These are phyloP conservation scores for Boletus subcaerulescens DNA, from an alignment of 768 basidiomycete species.

Conservation along the genomic window DNA sequence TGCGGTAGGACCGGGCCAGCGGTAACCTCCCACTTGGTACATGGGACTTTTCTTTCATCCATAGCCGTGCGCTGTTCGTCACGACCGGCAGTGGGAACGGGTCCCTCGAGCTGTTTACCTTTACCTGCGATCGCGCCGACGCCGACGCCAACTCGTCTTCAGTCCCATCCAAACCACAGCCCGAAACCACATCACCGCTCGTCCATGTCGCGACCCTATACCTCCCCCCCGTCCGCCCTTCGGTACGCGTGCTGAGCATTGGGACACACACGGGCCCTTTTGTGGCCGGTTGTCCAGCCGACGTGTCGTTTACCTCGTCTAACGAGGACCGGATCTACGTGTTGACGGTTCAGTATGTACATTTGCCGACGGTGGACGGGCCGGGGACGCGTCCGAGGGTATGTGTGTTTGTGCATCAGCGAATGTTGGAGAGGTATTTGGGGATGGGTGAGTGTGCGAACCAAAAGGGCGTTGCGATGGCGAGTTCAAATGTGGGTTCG, in stretches of 20 bases:
- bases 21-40: slow-evolving; percentile 25
- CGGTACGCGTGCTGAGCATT: slow-evolving; percentile 16
- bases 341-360: slow-evolving; percentile 23
- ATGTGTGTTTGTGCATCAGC: slow-evolving; percentile 35
- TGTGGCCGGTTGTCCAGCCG: slow-evolving; percentile 21
- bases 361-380: not conserved
- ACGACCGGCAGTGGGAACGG: slow-evolving; percentile 36
- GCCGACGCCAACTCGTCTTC: not conserved
- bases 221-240: slow-evolving; percentile 10
- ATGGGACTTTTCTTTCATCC: slow-evolving; percentile 49
- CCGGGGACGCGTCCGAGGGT: slow-evolving; percentile 11
- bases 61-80: slow-evolving; percentile 41
- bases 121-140: slow-evolving; percentile 20
- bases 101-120: slow-evolving; percentile 42
- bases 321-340: slow-evolving; percentile 24
- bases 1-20: slow-evolving; percentile 28
- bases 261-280: slow-evolving; percentile 36
- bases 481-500: no score
- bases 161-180: not conserved
- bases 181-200: not conserved
- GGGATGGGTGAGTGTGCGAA: not conserved
- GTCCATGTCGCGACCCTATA: slow-evolving; percentile 18
- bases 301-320: slow-evolving; percentile 26
- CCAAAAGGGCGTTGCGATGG: not conserved
- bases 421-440: slow-evolving; percentile 23